These are phyloP conservation scores for Xerocomus brunneocitrinus DNA, from an alignment of 768 basidiomycete species.

Conservation along the genomic window DNA sequence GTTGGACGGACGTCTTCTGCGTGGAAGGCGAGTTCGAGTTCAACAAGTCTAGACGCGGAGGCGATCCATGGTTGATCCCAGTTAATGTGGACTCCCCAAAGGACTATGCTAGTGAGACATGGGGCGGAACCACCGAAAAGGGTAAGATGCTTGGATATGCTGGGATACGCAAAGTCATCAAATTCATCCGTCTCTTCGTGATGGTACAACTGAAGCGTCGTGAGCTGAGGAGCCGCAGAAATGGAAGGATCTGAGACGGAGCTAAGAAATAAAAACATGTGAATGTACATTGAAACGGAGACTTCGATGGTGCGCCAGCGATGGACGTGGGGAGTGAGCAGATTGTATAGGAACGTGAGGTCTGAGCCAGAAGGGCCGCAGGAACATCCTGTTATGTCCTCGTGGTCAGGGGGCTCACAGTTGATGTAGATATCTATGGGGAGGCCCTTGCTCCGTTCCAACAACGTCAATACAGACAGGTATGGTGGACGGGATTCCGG, in stretches of 20 bases:
- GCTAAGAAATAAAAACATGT: conserved; percentile 42
- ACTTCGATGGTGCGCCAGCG: conserved; percentile 54
- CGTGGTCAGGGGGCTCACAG: conserved; percentile 32
- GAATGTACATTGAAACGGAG: conserved; percentile 41
- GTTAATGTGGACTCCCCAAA: conserved; percentile 70
- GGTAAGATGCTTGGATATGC: conserved; percentile 37
- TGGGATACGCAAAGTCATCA: conserved; percentile 12
- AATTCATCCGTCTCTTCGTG: conserved; percentile 44
- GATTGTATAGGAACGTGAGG: conserved; percentile 22
- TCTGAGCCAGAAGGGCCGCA: conserved; percentile 20
- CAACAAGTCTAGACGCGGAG: conserved; percentile 32
- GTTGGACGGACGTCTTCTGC: conserved; percentile 58
- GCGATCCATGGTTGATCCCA: conserved; percentile 47
- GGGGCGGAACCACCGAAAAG: conserved; percentile 55
- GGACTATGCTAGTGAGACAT: conserved; percentile 40
- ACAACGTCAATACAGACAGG: conserved; percentile 39
- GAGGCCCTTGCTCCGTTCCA: conserved; percentile 51
- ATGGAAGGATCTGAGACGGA: conserved; percentile 36
- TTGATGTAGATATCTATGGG: conserved; percentile 53
- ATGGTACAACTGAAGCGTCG: conserved; percentile 51
- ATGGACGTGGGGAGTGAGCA: conserved; percentile 48
- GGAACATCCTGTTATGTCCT: conserved; percentile 4
- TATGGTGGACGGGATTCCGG: conserved; percentile 35
- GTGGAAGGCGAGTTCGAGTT: conserved; percentile 61
- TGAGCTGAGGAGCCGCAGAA: conserved; percentile 49